Evolutionary conservation across 2,329 filamentous ascomycete genomes (phyloP).

Genomic region (Curvularia sp.): DNA sequence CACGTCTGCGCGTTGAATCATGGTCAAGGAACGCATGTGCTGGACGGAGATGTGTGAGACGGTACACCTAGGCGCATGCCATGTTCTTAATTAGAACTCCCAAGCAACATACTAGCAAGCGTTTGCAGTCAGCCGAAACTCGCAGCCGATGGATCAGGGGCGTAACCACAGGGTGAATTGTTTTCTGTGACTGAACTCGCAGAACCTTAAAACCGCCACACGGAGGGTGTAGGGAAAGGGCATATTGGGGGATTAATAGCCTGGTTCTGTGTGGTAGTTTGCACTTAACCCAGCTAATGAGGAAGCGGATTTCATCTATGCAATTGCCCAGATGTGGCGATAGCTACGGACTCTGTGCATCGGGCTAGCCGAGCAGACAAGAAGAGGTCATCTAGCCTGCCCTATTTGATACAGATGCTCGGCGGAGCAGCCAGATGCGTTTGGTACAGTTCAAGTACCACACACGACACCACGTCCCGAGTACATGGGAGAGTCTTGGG

Average conservation of each 20-base stretch:
- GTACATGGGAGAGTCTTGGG: not conserved
- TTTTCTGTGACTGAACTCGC: constrained; percentile 2
- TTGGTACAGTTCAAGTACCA: not conserved
- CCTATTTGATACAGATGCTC: not conserved
- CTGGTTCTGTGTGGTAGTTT: not conserved
- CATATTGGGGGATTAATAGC: not conserved
- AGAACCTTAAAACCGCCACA: constrained; percentile 8
- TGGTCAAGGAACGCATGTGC: constrained; percentile 1
- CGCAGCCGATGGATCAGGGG: not conserved
- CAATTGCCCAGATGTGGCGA: not conserved
- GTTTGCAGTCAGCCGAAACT: constrained; percentile 3
- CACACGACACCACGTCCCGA: constrained; percentile 1
- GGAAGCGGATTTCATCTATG: not conserved
- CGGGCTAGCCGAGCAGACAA: not conserved
- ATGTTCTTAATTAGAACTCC: constrained; percentile 4
- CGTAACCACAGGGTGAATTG: not conserved
- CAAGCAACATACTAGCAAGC: not conserved
- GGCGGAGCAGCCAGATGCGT: not conserved
- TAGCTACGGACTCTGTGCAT: not conserved
- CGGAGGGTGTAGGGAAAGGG: not conserved
- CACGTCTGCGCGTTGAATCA: not conserved
- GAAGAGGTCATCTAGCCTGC: not conserved
- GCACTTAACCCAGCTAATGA: not conserved
- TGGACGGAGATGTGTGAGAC: not conserved
- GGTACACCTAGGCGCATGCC: not conserved